Percentiles rank a stretch among this genome's conserved stretches.
phyloP scores from a whole-genome alignment of 2,329 filamentous ascomycete genomes.

The Elsinoe fawcettii region DNA sequence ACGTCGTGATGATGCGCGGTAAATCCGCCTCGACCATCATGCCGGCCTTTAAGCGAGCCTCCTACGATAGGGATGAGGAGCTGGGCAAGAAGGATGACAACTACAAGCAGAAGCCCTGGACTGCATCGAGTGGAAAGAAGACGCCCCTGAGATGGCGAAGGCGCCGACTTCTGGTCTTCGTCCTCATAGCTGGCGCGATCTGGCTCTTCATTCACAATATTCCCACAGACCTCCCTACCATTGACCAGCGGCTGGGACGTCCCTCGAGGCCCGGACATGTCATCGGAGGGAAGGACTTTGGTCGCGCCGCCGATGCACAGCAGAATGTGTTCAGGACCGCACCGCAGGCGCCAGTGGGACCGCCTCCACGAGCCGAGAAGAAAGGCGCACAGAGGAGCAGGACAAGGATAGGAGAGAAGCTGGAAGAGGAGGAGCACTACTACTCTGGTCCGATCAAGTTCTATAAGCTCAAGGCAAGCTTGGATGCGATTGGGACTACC shows the following conservation, averaged over 20 bases:
- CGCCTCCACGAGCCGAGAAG: constrained; percentile 18
- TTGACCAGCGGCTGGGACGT: constrained; percentile 23
- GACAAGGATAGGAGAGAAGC: constrained; percentile 22
- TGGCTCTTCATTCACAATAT: constrained; percentile 61
- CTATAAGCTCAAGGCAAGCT: constrained; percentile 53
- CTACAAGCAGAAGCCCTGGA: constrained; percentile 33
- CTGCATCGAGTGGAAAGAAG: not conserved
- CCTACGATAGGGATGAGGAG: constrained; percentile 47
- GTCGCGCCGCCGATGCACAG: constrained; percentile 23
- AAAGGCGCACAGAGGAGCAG: constrained; percentile 21
- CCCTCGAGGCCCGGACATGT: constrained; percentile 15
- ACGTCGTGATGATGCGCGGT: not conserved
- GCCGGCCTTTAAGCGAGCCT: not conserved
- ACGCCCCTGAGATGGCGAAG: constrained; percentile 37
- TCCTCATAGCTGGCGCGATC: constrained; percentile 43
- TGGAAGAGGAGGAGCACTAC: constrained; percentile 32
- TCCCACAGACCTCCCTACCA: constrained; percentile 41
- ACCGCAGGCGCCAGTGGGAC: constrained; percentile 17
- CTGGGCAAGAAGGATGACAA: constrained; percentile 60
- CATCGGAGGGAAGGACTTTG: constrained; percentile 17
- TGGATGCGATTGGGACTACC: constrained; percentile 53
- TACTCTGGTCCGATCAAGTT: constrained; percentile 68
- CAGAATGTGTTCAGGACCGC: constrained; percentile 29
- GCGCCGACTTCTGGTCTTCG: constrained; percentile 39
- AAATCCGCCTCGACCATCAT: constrained; percentile 7